Evolutionary conservation across 164 flowering plant genomes (phyloP), one percentile per base, ranked within the genome.

Genomic region (Aristolochia contorta): DNA sequence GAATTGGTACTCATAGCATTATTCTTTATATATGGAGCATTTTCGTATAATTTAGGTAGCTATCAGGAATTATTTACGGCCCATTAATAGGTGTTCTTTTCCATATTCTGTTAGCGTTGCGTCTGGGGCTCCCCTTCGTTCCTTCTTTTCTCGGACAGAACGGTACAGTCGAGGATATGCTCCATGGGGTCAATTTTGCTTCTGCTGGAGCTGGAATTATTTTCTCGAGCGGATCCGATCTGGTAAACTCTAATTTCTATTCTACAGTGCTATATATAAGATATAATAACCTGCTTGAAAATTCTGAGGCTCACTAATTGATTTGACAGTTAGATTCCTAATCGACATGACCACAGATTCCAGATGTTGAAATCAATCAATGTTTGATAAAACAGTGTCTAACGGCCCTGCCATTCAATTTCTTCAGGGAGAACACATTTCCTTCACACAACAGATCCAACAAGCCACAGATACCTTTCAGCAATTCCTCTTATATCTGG

Each of bases 181-280:
- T 83, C 50, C 94, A 65, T 20, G 98, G 98, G 32, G 86, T 92
- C 49, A 92, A 92, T 69, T 92, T 79, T 56, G 98, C 98, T 58
- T 87, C 98, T 51, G 96, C 97, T 21, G 93, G 82, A 54, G 91
- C 96, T 62, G 98, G 98, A 63, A 80, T 92, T 47, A 79, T 89
- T 45, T 83, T 81, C 73, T 69, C 90, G 3, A 92, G 96, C 53
- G 96, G 94, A 0, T 82, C 96, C 10, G 96, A 89, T 69, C 68
- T 92, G 86, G 98, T 92, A 80, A 30, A 23, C 23, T 22, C 10
- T 6, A 10, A 3, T 8, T 37, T 37, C 12, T 37, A 37, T 37
- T 37, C 43, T 37, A 37, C 7, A 10, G 12, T 37, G 12, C 10
- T 37, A 37, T 37, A 37, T 32, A 53, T 23, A 15, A 49, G 22